Evolutionary conservation across 148 eudicot genomes (phyloP).

Genomic region (Rhododendron henanense): DNA sequence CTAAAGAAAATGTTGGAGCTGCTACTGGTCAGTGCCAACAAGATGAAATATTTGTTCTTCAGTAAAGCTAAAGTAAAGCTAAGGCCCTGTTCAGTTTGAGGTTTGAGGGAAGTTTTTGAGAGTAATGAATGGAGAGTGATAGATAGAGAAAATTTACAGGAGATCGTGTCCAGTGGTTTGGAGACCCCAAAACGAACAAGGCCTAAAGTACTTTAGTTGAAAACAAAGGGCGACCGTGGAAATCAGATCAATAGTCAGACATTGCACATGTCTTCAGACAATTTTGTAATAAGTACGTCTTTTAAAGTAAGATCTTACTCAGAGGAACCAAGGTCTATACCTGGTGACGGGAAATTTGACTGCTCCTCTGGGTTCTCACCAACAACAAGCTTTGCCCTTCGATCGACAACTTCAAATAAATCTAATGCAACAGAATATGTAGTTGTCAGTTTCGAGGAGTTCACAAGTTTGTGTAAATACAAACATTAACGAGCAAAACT

Average conservation of each 20-base stretch:
- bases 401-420: slow-evolving; percentile 95
- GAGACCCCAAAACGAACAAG: too few relatives aligned
- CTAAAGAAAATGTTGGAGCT: neutral
- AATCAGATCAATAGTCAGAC: neutral
- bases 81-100: neutral
- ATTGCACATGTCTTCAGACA: neutral
- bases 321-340: slow-evolving; percentile 30
- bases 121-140: too few relatives aligned
- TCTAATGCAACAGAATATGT: slow-evolving; percentile 36
- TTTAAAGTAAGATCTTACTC: neutral
- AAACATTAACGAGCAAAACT: neutral
- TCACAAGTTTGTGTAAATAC: neutral
- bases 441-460: neutral
- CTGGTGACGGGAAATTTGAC: slow-evolving; percentile 41
- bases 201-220: neutral
- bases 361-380: slow-evolving; percentile 82
- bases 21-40: neutral
- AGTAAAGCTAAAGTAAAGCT: neutral
- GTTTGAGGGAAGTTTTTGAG: too few relatives aligned
- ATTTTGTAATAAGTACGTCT: neutral
- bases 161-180: too few relatives aligned
- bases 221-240: neutral
- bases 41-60: neutral
- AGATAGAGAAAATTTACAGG: too few relatives aligned
- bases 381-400: slow-evolving; percentile 91